These are phyloP conservation scores for Kregervanrija pseudodelftensis DNA, from an alignment of 805 yeast species.

Conservation along the genomic window DNA sequence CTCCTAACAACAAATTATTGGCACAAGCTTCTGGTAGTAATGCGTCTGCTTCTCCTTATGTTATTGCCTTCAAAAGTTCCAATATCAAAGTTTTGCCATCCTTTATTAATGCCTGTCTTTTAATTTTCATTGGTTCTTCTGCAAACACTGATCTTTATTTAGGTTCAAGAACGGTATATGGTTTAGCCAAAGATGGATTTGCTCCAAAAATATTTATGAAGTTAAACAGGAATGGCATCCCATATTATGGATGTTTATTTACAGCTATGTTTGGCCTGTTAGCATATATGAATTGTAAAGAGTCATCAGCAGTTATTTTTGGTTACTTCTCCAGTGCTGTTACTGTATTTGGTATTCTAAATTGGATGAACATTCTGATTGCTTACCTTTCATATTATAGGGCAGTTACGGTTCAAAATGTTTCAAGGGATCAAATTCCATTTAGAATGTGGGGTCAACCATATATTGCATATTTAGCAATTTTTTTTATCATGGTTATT, in stretches of 20 bases:
- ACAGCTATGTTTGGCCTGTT: conserved; percentile 12
- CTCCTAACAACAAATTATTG: conserved; percentile 37
- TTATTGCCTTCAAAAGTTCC: conserved; percentile 50
- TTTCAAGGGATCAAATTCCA: conserved; percentile 14
- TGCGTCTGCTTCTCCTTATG: conserved; percentile 59
- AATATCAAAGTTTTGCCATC: conserved; percentile 53
- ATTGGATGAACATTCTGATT: conserved; percentile 14
- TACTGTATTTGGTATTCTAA: conserved; percentile 15
- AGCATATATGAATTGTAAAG: conserved; percentile 9
- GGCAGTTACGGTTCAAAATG: conserved; percentile 10
- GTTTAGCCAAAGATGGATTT: conserved; percentile 55
- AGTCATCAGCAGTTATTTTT: conserved; percentile 10
- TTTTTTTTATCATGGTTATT: conserved; percentile 8
- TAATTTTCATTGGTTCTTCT: conserved; percentile 56
- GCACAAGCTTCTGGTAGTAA: conserved; percentile 38
- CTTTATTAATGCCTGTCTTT: conserved; percentile 57
- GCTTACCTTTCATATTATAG: conserved; percentile 11
- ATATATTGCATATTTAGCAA: conserved; percentile 11
- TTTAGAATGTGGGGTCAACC: conserved; percentile 17
- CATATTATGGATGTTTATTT: conserved; percentile 24
- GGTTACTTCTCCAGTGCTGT: conserved; percentile 15
- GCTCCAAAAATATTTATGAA: conserved; percentile 52
- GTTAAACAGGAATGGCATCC: conserved; percentile 65
- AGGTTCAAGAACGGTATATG: conserved; percentile 54
- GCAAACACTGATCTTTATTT: conserved; percentile 63